phyloP scores from a whole-genome alignment of 2,329 filamentous ascomycete genomes.

The Paraphoma chrysanthemicola region DNA sequence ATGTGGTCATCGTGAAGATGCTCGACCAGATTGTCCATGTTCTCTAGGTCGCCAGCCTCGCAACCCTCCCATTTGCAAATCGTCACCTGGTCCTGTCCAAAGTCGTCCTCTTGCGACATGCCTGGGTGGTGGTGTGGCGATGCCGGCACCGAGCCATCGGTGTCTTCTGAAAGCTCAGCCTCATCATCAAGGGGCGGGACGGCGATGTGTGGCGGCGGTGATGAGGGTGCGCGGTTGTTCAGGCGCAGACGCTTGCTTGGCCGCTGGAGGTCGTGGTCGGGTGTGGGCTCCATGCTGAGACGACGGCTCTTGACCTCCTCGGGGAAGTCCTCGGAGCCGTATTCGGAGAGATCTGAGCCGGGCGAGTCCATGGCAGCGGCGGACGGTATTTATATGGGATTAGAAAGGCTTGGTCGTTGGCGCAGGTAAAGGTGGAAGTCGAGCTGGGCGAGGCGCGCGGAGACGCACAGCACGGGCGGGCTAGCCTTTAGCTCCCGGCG shows the following conservation, averaged over 20 bases:
- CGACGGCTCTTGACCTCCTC: slow-evolving; percentile 62
- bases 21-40: slow-evolving; percentile 60
- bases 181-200: slow-evolving; percentile 38
- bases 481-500: slow-evolving; percentile 13
- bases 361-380: slow-evolving; percentile 60
- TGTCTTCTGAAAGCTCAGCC: slow-evolving; percentile 85
- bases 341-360: slow-evolving; percentile 69
- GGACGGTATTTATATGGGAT: background rate
- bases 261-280: slow-evolving; percentile 54
- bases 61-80: slow-evolving; percentile 61
- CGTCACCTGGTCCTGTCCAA: slow-evolving; percentile 54
- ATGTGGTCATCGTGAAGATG: slow-evolving; percentile 87
- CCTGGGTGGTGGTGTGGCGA: slow-evolving; percentile 53
- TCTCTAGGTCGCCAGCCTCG: slow-evolving; percentile 55
- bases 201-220: slow-evolving; percentile 35
- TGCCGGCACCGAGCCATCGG: slow-evolving; percentile 75
- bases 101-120: slow-evolving; percentile 51
- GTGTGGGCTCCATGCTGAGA: slow-evolving; percentile 52
- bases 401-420: background rate
- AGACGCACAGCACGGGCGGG: slow-evolving; percentile 1
- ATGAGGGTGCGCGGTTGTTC: slow-evolving; percentile 43
- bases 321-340: slow-evolving; percentile 68
- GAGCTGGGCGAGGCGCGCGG: slow-evolving; percentile 12
- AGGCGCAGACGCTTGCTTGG: slow-evolving; percentile 48
- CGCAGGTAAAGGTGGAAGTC: background rate